phyloP scores from a whole-genome alignment of 208 protist genomes.

The Wallacemonas sp. region DNA sequence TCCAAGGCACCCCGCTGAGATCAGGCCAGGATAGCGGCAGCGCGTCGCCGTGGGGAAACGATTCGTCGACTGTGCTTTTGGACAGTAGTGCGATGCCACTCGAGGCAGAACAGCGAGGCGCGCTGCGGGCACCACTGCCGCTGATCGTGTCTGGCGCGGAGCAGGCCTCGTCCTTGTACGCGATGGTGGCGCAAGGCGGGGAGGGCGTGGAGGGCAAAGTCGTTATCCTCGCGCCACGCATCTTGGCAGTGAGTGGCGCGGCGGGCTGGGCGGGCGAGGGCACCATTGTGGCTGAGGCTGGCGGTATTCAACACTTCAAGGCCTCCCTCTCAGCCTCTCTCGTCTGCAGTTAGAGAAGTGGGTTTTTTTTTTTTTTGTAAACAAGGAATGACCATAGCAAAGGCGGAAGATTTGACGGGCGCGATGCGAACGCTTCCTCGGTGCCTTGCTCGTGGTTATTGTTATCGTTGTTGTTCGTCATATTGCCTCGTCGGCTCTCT shows the following conservation, averaged over 20 bases:
- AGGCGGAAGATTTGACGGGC: too few species aligned
- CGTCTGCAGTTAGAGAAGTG: constrained; percentile 19
- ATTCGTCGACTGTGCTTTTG: not conserved
- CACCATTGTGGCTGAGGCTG: constrained; percentile 29
- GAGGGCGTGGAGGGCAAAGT: constrained; percentile 21
- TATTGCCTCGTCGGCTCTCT: too few species aligned
- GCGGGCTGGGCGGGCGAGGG: constrained; percentile 79
- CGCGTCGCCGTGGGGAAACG: not conserved
- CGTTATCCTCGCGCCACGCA: constrained; percentile 56
- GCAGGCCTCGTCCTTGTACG: constrained; percentile 25
- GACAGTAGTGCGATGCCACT: not conserved
- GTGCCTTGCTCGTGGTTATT: too few species aligned
- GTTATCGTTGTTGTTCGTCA: too few species aligned
- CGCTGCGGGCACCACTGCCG: constrained; percentile 1
- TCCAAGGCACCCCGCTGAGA: not conserved
- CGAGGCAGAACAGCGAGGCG: not conserved
- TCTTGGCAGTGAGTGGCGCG: constrained; percentile 43
- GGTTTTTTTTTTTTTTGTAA: constrained; percentile 15
- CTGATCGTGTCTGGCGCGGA: constrained; percentile 1
- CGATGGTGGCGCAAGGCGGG: constrained; percentile 18
- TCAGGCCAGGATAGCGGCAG: not conserved
- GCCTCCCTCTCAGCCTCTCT: constrained; percentile 79
- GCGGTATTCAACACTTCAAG: constrained; percentile 38
- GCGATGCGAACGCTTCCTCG: too few species aligned
- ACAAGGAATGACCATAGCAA: too few species aligned